Percentiles rank a stretch among this genome's conserved stretches.
phyloP scores from a whole-genome alignment of 192 early-diverging fungal species.

The Dissophora ornata region DNA sequence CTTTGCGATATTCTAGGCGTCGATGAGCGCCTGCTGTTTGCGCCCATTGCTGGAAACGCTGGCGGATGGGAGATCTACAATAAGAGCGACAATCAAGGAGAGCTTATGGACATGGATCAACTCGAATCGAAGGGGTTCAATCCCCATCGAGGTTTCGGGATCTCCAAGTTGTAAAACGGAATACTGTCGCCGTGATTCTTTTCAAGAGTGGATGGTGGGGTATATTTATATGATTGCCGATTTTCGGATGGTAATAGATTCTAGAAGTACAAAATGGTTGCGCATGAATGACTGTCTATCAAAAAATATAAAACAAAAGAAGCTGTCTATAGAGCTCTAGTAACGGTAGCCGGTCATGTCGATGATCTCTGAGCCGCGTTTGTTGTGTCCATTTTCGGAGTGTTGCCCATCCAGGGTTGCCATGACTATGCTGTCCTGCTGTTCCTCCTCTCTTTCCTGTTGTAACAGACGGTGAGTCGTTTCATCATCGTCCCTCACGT shows the following conservation, averaged over 20 bases:
- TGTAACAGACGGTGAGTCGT: slow-evolving; percentile 21
- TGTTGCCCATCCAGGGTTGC: slow-evolving; percentile 2
- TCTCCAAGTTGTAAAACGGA: slow-evolving; percentile 24
- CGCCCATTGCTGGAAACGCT: slow-evolving; percentile 66
- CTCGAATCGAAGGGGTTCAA: slow-evolving; percentile 26
- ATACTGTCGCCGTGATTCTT: neutral
- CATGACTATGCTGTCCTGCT: slow-evolving; percentile 15
- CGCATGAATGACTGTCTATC: neutral
- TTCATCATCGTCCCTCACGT: slow-evolving; percentile 23
- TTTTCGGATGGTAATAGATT: neutral
- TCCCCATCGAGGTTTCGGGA: slow-evolving; percentile 5
- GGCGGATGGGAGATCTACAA: slow-evolving; percentile 74
- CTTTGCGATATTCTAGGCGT: slow-evolving; percentile 70
- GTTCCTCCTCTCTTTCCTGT: neutral
- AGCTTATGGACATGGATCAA: slow-evolving; percentile 31
- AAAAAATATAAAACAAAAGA: neutral
- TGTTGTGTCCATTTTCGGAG: neutral
- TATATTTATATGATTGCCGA: too few species aligned
- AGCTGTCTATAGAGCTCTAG: neutral
- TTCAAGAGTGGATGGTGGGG: neutral
- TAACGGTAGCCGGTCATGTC: slow-evolving; percentile 38
- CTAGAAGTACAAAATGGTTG: slow-evolving; percentile 11
- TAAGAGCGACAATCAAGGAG: slow-evolving; percentile 68
- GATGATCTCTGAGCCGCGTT: slow-evolving; percentile 38
- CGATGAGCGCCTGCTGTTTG: slow-evolving; percentile 64